Evolutionary conservation across 1,284 basidiomycete species (phyloP).

Genomic region (Violaceomyces palustris): DNA sequence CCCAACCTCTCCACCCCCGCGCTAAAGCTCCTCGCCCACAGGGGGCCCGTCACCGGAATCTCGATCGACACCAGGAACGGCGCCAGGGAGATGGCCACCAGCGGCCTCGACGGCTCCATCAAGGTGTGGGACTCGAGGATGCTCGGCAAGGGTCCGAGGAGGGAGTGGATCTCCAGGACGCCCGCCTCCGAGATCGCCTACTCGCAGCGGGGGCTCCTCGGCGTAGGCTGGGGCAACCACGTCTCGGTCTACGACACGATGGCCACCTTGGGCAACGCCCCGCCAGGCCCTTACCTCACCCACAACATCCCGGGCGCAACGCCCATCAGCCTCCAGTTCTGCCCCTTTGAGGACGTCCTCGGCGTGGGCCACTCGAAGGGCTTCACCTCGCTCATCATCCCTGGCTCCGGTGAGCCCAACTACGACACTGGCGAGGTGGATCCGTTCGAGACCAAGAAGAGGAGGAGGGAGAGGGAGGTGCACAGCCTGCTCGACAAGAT

Average conservation of each 20-base stretch:
- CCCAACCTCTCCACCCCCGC: slow-evolving; percentile 87
- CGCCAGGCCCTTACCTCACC: slow-evolving; percentile 58
- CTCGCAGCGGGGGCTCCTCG: slow-evolving; percentile 72
- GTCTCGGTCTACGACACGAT: slow-evolving; percentile 64
- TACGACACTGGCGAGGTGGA: slow-evolving; percentile 90
- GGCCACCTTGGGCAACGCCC: slow-evolving; percentile 34
- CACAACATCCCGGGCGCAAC: slow-evolving; percentile 56
- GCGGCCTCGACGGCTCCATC: slow-evolving; percentile 79
- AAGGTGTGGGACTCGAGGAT: slow-evolving; percentile 95
- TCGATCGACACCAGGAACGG: slow-evolving; percentile 68
- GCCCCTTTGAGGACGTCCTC: slow-evolving; percentile 87
- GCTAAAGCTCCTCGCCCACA: slow-evolving; percentile 83
- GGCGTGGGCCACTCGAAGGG: slow-evolving; percentile 69
- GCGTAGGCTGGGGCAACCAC: slow-evolving; percentile 68
- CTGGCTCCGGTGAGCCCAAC: slow-evolving; percentile 87
- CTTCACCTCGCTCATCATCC: slow-evolving; percentile 78
- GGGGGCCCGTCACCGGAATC: slow-evolving; percentile 77
- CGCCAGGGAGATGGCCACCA: slow-evolving; percentile 85
- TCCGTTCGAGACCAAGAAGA: slow-evolving; percentile 81
- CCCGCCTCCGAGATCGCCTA: slow-evolving; percentile 54
- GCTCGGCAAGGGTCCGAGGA: slow-evolving; percentile 74
- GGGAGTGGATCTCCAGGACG: slow-evolving; percentile 69
- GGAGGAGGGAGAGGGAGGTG: slow-evolving; percentile 84
- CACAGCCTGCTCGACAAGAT: slow-evolving; percentile 89
- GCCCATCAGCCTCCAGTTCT: slow-evolving; percentile 64